A percentile compares a stretch with the other conserved stretches of the same genome.
Conservation (phyloP, 2,329 filamentous ascomycete species). For the Penicillium sp. region DNA sequence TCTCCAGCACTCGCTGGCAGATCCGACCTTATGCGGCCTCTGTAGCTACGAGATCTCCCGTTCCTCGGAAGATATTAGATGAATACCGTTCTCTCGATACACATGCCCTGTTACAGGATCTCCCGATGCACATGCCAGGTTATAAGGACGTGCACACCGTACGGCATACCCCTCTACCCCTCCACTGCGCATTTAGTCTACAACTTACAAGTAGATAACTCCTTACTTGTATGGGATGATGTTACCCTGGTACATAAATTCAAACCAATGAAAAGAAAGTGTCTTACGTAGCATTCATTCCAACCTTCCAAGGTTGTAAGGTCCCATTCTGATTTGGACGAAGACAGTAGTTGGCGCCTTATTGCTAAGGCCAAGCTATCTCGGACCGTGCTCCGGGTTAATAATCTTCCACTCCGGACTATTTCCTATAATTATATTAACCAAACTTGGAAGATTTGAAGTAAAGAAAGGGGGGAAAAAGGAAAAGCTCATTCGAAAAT, state of each 20-base stretch:
- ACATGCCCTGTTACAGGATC: background rate
- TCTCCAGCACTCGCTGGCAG: slow-evolving; percentile 31
- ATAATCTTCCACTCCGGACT: background rate
- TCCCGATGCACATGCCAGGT: background rate
- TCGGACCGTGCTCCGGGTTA: background rate
- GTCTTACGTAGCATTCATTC: slow-evolving; percentile 17
- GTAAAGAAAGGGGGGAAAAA: no score
- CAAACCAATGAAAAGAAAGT: background rate
- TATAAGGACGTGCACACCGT: background rate
- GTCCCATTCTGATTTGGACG: slow-evolving; percentile 15
- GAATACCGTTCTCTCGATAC: slow-evolving; percentile 9
- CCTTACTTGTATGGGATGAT: background rate
- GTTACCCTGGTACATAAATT: background rate
- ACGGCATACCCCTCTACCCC: slow-evolving; percentile 4
- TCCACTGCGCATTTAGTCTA: background rate
- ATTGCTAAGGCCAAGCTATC: background rate
- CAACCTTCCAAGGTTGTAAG: background rate
- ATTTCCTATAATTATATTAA: background rate
- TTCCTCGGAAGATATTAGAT: slow-evolving; percentile 34
- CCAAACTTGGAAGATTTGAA: no score
- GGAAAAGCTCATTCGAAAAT: no score
- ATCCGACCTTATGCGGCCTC: slow-evolving; percentile 29
- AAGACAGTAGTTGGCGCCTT: slow-evolving; percentile 6
- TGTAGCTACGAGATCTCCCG: slow-evolving; percentile 41
- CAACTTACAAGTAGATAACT: background rate